Percentiles rank a stretch among this genome's conserved stretches.
Evolutionary conservation across 139 green algal genomes (phyloP).

Genomic region (Volvox africanus): DNA sequence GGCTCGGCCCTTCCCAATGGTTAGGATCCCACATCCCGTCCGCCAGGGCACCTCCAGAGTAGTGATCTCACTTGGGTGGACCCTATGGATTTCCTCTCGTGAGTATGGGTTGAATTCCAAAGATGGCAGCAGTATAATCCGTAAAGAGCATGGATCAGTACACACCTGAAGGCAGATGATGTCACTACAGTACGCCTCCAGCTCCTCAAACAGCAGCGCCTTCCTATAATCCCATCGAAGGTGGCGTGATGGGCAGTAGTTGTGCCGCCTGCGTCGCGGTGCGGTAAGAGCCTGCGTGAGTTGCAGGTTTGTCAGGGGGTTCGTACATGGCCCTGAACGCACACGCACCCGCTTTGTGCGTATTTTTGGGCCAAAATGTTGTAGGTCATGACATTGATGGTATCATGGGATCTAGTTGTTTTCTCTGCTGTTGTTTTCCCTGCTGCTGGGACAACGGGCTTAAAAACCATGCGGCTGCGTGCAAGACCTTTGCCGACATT

Average conservation of each 20-base stretch:
- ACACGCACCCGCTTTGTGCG: conserved; percentile 29
- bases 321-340: neutral
- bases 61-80: too few relatives aligned
- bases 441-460: neutral
- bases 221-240: conserved; percentile 52
- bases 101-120: too few relatives aligned
- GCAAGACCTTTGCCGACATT: neutral
- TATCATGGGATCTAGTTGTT: neutral
- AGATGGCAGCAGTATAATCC: too few relatives aligned
- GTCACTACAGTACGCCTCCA: conserved; percentile 57
- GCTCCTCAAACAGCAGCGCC: conserved; percentile 44
- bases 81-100: too few relatives aligned
- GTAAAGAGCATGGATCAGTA: neutral
- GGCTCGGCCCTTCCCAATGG: too few relatives aligned
- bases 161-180: conserved; percentile 65
- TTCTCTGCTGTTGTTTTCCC: neutral
- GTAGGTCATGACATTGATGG: conserved; percentile 52
- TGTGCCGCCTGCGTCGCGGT: conserved; percentile 27
- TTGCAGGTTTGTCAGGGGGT: neutral
- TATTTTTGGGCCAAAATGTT: conserved; percentile 74
- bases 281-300: neutral
- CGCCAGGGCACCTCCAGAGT: too few relatives aligned
- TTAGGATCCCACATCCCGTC: too few relatives aligned
- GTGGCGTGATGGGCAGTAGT: conserved; percentile 58
- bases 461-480: neutral